Evolutionary conservation across 2,329 filamentous ascomycete species (phyloP).

Genomic region (Scedosporium dehoogii): DNA sequence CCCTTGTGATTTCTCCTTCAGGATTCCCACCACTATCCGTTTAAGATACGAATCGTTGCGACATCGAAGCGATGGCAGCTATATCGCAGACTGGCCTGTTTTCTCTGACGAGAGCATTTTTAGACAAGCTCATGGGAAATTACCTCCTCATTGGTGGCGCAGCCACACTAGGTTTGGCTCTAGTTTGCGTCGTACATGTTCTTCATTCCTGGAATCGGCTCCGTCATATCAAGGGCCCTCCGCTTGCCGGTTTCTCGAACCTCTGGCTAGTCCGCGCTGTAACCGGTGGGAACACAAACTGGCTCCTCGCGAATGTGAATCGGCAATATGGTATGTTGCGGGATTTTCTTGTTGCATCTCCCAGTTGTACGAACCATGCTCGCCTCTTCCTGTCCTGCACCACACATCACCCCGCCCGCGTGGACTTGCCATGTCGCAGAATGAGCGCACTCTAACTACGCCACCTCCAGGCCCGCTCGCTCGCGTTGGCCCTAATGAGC

Average conservation of each 20-base stretch:
- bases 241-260: conserved; percentile 25
- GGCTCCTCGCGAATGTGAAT: conserved; percentile 23
- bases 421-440: too few species aligned
- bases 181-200: conserved; percentile 7
- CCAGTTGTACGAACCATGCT: conserved; percentile 7
- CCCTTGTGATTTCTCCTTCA: too few species aligned
- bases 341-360: not conserved
- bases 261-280: conserved; percentile 25
- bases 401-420: too few species aligned
- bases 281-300: conserved; percentile 20
- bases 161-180: not conserved
- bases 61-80: too few species aligned
- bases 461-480: conserved; percentile 22
- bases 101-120: too few species aligned
- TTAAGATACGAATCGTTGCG: too few species aligned
- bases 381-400: conserved; percentile 6
- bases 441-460: not conserved
- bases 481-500: conserved; percentile 31
- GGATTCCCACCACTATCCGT: too few species aligned
- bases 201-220: conserved; percentile 24
- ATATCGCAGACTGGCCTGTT: too few species aligned
- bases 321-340: conserved; percentile 21
- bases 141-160: too few species aligned
- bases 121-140: too few species aligned
- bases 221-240: conserved; percentile 29